These are phyloP conservation scores for Trapa bicornis DNA, from an alignment of 345 rosid genomes.

Conservation along the genomic window DNA sequence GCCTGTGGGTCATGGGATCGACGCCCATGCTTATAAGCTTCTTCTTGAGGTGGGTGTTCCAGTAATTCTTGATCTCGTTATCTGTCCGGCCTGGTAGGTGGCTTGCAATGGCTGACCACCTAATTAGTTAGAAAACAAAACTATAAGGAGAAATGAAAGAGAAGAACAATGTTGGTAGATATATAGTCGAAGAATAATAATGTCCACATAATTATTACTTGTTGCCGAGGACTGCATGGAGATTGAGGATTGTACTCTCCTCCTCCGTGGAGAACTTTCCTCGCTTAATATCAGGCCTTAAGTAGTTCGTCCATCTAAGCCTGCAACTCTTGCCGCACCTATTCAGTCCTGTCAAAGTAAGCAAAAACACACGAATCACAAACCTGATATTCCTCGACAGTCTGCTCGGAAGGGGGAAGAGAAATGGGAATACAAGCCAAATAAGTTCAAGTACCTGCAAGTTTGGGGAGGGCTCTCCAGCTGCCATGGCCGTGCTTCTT, in stretches of 20 bases:
- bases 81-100: constrained; percentile 53
- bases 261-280: constrained; percentile 70
- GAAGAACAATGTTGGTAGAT: too few species aligned
- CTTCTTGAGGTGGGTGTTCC: constrained; percentile 17
- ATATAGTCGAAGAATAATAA: background rate
- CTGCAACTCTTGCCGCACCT: constrained; percentile 83
- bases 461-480: constrained; percentile 89
- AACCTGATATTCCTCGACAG: background rate
- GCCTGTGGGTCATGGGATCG: constrained; percentile 62
- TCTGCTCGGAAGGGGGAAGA: background rate
- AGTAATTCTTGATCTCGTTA: constrained; percentile 44
- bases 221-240: constrained; percentile 75
- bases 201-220: constrained; percentile 27
- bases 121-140: background rate
- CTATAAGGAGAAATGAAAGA: background rate
- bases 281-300: constrained; percentile 82
- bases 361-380: too few species aligned
- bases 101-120: constrained; percentile 62
- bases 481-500: constrained; percentile 73
- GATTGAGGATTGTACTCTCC: constrained; percentile 64
- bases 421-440: background rate
- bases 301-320: constrained; percentile 75
- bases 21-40: constrained; percentile 56
- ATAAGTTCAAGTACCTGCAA: constrained; percentile 32
- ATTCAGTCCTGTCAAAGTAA: constrained; percentile 38